Percentiles rank a stretch among this genome's conserved stretches.
These are phyloP conservation scores for Fusarium liriodendri DNA, from an alignment of 2,329 filamentous ascomycete species.

Conservation along the genomic window DNA sequence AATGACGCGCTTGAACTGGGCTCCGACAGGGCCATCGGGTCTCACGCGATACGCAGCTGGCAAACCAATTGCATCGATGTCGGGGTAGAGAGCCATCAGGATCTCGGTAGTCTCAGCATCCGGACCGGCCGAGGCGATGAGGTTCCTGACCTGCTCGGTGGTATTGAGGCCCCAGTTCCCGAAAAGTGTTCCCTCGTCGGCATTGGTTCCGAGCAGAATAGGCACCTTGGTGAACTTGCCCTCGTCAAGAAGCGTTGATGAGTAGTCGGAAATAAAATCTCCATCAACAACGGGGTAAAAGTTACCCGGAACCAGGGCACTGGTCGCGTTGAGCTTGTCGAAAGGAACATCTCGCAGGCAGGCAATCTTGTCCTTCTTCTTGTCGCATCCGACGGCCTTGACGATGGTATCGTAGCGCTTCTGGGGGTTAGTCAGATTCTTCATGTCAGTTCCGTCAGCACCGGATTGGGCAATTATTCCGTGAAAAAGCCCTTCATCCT, in stretches of 20 bases:
- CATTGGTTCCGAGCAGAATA: conserved; percentile 71
- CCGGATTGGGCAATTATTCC: conserved; percentile 64
- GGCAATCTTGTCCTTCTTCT: conserved; percentile 37
- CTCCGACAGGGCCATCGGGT: conserved; percentile 18
- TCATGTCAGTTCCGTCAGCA: conserved; percentile 45
- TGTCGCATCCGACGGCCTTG: conserved; percentile 38
- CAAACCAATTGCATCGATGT: conserved; percentile 35
- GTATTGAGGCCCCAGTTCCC: conserved; percentile 55
- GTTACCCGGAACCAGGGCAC: conserved; percentile 6
- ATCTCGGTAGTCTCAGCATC: conserved; percentile 25
- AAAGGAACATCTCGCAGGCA: conserved; percentile 46
- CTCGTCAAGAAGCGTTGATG: conserved; percentile 63
- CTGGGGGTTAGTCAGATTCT: conserved; percentile 22
- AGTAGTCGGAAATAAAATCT: conserved; percentile 53
- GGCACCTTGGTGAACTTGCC: conserved; percentile 73
- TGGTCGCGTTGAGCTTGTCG: conserved; percentile 36
- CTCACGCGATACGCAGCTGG: conserved; percentile 27
- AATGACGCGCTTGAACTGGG: conserved; percentile 63
- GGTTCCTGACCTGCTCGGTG: conserved; percentile 9
- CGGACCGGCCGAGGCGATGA: conserved; percentile 4
- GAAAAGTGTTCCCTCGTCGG: conserved; percentile 72
- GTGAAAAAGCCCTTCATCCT: conserved; percentile 65
- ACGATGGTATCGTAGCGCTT: conserved; percentile 37
- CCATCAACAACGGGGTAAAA: conserved; percentile 47
- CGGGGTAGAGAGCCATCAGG: conserved; percentile 34